Percentiles rank a stretch among this genome's conserved stretches.
Evolutionary conservation across 2,329 filamentous ascomycete species (phyloP).

Genomic region (Fusarium papillatum): DNA sequence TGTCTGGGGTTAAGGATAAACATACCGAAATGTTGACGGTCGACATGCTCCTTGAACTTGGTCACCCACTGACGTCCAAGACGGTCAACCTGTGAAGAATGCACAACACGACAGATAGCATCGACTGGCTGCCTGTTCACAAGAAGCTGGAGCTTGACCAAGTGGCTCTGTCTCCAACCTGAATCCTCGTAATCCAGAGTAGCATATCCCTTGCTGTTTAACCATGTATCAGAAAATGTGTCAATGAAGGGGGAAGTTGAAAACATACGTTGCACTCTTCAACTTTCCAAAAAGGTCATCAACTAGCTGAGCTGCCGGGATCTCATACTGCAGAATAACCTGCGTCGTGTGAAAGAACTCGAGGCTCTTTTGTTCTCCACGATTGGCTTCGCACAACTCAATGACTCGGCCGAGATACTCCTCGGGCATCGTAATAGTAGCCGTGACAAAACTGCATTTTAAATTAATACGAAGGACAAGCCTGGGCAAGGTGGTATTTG

Average conservation of each 20-base stretch:
- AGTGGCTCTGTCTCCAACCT: slow-evolving; percentile 83
- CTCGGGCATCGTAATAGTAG: slow-evolving; percentile 91
- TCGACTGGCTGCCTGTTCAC: slow-evolving; percentile 96
- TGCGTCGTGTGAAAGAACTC: slow-evolving; percentile 94
- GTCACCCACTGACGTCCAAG: slow-evolving; percentile 90
- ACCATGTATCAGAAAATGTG: neutral
- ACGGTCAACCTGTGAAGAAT: slow-evolving; percentile 83
- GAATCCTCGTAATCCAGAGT: slow-evolving; percentile 97
- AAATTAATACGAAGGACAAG: too few relatives aligned
- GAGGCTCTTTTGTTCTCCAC: slow-evolving; percentile 88
- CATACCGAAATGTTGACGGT: slow-evolving; percentile 89
- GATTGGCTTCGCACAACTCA: slow-evolving; percentile 91
- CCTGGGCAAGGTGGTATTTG: too few relatives aligned
- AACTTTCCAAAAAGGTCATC: slow-evolving; percentile 98
- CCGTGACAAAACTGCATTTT: slow-evolving; percentile 73
- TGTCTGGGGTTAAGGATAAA: neutral
- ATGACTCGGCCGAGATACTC: slow-evolving; percentile 96
- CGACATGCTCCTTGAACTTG: slow-evolving; percentile 97
- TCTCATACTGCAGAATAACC: slow-evolving; percentile 93
- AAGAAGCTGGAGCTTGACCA: slow-evolving; percentile 91
- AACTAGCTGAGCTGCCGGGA: slow-evolving; percentile 91
- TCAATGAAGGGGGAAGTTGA: accelerated
- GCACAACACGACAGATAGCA: slow-evolving; percentile 92
- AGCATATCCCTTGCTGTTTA: slow-evolving; percentile 84
- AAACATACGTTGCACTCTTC: slow-evolving; percentile 81